Base-by-base conservation (phyloP, 768 basidiomycete genomes). In the Kwoniella dejecticola region DNA sequence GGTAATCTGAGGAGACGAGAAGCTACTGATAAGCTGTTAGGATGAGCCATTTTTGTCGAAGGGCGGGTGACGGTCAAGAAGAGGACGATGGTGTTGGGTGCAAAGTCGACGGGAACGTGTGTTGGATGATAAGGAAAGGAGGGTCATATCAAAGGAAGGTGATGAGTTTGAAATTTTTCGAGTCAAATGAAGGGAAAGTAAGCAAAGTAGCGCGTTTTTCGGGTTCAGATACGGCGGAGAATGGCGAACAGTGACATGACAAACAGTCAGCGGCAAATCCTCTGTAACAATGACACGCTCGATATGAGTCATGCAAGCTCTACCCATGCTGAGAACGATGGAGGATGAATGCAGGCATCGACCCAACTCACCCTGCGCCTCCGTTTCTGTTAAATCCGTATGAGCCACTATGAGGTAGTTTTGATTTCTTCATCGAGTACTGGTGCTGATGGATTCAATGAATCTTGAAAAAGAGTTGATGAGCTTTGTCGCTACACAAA, bases 371-470 rank as follows among this genome's bases (percentile, higher is more conserved):
- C 73, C 59, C 58, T 58, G 60, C 62, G 57, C 60, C 66, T 42
- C 73, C 71, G 60, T 57, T 68, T 38, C 56, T 48, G 30, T 41
- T 47, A 57, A 61, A 47, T 48, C 52, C 27, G 30, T 62, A 63
- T 61, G 62, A 75, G 62, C 70, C 68, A 72, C 73, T 71, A 71
- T 66, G 60, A 70, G 73, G 73, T 58, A 75, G 67, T 61, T 75
- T 74, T 33, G 62, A 69, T 60, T 72, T 75, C 55, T 62, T 71
- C 73, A 75, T 75, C 60, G 60, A 52, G 52, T 54, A 44, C 12
- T 52, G 58, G 36, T n/a, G 49, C 23, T 57, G 54, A 33, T 56
- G 40, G 11, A 45, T 45, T 33, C 30, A 48, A 47, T 42, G 53
- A 44, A 42, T 41, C 6, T 55, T 55, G 53, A 21, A 44, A 11